Evolutionary conservation across 176 grass and related monocot genomes (phyloP).

Genomic region (Zizania latifolia): DNA sequence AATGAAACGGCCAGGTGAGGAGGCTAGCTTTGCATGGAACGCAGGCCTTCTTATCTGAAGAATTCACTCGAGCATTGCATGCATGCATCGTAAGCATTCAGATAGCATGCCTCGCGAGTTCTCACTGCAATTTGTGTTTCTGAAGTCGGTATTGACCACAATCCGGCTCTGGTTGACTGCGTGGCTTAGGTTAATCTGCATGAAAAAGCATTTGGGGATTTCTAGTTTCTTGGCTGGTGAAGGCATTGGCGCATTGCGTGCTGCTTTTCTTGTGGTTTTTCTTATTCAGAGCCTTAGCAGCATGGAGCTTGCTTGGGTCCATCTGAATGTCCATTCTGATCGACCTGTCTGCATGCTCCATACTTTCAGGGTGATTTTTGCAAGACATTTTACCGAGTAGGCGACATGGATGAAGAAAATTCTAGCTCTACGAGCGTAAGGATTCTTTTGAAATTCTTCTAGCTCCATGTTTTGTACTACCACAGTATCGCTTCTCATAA

Average conservation of each 20-base stretch:
- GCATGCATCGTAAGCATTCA: background rate
- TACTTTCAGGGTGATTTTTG: too few species aligned
- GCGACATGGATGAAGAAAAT: too few species aligned
- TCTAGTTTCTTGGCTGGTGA: background rate
- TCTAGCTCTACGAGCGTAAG: conserved; percentile 9
- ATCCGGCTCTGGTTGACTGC: background rate
- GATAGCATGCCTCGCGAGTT: background rate
- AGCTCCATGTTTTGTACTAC: background rate
- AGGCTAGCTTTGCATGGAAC: background rate
- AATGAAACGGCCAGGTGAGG: conserved; percentile 11
- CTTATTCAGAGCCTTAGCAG: background rate
- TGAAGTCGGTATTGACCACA: background rate
- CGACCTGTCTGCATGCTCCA: too few species aligned
- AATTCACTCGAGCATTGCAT: background rate
- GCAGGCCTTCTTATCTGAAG: background rate
- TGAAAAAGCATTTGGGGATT: background rate
- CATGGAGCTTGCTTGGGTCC: background rate
- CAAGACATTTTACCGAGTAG: too few species aligned
- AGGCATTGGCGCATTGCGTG: too few species aligned
- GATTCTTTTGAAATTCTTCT: background rate
- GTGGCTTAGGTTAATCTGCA: background rate
- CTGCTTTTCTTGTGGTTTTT: background rate
- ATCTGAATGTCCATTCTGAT: background rate
- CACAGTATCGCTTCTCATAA: too few species aligned
- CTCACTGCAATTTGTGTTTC: background rate